phyloP scores from a whole-genome alignment of 192 early-diverging fungal species.

The Coemansia aciculifera region DNA sequence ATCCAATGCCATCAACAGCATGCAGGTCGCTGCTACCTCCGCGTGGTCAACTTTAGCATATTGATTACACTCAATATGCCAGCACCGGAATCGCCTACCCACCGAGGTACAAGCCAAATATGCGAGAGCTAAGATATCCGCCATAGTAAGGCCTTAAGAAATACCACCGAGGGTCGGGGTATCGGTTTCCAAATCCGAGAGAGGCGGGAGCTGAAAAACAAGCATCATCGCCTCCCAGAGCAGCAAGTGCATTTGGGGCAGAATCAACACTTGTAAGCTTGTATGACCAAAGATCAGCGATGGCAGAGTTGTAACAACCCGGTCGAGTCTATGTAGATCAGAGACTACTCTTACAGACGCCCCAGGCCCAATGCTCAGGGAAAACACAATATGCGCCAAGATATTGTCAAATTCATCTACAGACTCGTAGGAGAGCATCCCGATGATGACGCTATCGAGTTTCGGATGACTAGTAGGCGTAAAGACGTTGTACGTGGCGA shows the following conservation, averaged over 20 bases:
- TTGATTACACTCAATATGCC: neutral
- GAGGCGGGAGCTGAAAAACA: neutral
- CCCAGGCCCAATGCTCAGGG: neutral
- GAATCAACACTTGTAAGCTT: neutral
- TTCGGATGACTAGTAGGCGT: neutral
- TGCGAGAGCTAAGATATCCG: neutral
- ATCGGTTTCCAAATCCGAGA: neutral
- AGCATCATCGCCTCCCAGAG: neutral
- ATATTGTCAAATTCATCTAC: no score
- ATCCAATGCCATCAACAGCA: neutral
- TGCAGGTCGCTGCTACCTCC: neutral
- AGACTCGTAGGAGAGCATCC: neutral
- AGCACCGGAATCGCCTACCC: neutral
- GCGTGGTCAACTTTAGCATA: neutral
- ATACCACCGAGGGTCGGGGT: neutral
- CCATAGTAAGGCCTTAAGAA: neutral
- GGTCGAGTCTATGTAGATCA: neutral
- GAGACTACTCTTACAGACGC: neutral
- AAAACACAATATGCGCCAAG: neutral
- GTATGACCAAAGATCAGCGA: neutral
- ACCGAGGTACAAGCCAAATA: neutral
- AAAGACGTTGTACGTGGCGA: neutral
- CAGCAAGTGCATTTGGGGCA: neutral
- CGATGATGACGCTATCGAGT: neutral
- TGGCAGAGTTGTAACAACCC: neutral